Percentiles rank a stretch among this genome's conserved stretches.
Evolutionary conservation across 306 rosid genomes (phyloP).

Genomic region (Vigna radiata): DNA sequence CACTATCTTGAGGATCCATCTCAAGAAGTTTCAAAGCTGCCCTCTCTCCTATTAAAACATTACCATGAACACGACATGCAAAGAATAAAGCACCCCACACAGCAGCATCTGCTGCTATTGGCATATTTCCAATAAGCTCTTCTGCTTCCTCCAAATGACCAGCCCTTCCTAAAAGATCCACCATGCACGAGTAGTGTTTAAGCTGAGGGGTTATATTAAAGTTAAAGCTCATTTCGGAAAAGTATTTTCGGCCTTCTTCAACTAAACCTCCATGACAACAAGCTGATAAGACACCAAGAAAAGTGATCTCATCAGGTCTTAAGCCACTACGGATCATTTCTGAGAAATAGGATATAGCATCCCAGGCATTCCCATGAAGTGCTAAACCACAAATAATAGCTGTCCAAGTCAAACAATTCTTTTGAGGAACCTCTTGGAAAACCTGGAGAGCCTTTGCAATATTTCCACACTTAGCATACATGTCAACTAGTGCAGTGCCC

Average conservation of each 20-base stretch:
- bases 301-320: slow-evolving; percentile 83
- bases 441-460: slow-evolving; percentile 71
- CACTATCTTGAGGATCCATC: slow-evolving; percentile 76
- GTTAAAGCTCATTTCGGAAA: slow-evolving; percentile 65
- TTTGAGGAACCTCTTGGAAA: slow-evolving; percentile 68
- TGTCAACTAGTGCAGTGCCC: slow-evolving; percentile 84
- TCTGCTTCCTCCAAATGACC: slow-evolving; percentile 83
- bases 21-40: slow-evolving; percentile 76
- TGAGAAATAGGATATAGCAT: slow-evolving; percentile 67
- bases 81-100: slow-evolving; percentile 89
- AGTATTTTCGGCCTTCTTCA: slow-evolving; percentile 71
- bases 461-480: slow-evolving; percentile 90
- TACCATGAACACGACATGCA: slow-evolving; percentile 68
- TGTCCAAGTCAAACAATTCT: slow-evolving; percentile 86
- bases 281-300: slow-evolving; percentile 83
- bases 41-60: slow-evolving; percentile 72
- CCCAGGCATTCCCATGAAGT: slow-evolving; percentile 66
- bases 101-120: slow-evolving; percentile 66
- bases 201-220: slow-evolving; percentile 57
- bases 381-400: slow-evolving; percentile 83
- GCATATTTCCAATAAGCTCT: slow-evolving; percentile 67
- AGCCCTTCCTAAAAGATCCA: slow-evolving; percentile 87
- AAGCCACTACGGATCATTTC: slow-evolving; percentile 68
- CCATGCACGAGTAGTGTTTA: slow-evolving; percentile 86
- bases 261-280: slow-evolving; percentile 91